Conservation (phyloP, 306 rosid species). For the Morella rubra region DNA sequence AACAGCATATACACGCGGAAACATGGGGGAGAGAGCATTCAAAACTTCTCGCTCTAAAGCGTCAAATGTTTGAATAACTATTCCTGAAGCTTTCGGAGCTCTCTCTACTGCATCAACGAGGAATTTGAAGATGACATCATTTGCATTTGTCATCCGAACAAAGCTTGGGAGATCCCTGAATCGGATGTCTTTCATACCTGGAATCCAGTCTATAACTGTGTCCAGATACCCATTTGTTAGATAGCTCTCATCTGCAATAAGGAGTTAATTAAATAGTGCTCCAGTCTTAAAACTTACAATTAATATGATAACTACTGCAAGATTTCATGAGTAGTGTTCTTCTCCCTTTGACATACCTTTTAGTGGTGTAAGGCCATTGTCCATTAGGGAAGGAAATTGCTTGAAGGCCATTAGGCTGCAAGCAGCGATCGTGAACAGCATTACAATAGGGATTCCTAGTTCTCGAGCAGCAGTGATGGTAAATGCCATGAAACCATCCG, state of each 20-base stretch:
- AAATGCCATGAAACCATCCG: slow-evolving; percentile 13
- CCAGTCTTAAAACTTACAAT: background rate
- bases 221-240: slow-evolving; percentile 22
- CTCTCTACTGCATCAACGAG: background rate
- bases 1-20: slow-evolving; percentile 2
- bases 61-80: slow-evolving; percentile 12
- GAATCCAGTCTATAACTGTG: slow-evolving; percentile 19
- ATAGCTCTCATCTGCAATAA: slow-evolving; percentile 18
- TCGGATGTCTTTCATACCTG: slow-evolving; percentile 2
- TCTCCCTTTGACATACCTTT: background rate
- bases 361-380: slow-evolving; percentile 17
- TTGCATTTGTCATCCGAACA: background rate
- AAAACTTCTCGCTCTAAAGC: slow-evolving; percentile 20
- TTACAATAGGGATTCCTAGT: background rate
- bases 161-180: slow-evolving; percentile 11
- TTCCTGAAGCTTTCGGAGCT: background rate
- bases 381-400: background rate
- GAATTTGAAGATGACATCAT: background rate
- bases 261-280: background rate
- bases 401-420: background rate
- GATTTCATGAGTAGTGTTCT: background rate
- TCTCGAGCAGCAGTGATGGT: background rate
- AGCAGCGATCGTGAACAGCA: slow-evolving; percentile 3
- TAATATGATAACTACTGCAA: background rate
- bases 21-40: slow-evolving; percentile 2